These are phyloP conservation scores for Huntiella savannae DNA, from an alignment of 2,329 filamentous ascomycete genomes.

Conservation along the genomic window DNA sequence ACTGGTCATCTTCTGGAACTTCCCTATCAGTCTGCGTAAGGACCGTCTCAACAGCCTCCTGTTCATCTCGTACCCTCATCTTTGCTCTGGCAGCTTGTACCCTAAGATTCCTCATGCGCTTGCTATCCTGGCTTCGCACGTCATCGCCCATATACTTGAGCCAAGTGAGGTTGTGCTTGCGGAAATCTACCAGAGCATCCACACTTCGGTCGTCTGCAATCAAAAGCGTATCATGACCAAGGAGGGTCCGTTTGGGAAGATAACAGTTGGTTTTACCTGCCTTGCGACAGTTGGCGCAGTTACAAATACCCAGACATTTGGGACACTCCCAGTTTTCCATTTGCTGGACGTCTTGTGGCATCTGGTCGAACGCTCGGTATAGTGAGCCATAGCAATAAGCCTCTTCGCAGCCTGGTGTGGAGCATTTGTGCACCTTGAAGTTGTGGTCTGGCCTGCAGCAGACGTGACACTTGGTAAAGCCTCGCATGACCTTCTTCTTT, in stretches of 20 bases:
- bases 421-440: constrained; percentile 74
- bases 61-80: constrained; percentile 18
- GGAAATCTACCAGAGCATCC: constrained; percentile 79
- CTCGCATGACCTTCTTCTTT: constrained; percentile 16
- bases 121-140: constrained; percentile 35
- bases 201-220: constrained; percentile 83
- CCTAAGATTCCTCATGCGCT: constrained; percentile 36
- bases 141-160: constrained; percentile 42
- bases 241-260: constrained; percentile 65
- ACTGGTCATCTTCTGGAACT: not conserved
- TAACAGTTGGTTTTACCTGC: constrained; percentile 53
- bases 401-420: constrained; percentile 45
- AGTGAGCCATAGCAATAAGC: constrained; percentile 87
- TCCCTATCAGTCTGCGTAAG: not conserved
- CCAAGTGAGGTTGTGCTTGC: constrained; percentile 73
- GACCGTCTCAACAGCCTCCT: constrained; percentile 21
- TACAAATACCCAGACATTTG: constrained; percentile 69
- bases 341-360: constrained; percentile 68
- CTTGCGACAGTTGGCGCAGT: constrained; percentile 61
- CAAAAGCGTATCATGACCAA: constrained; percentile 79
- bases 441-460: constrained; percentile 62
- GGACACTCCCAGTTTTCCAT: constrained; percentile 75
- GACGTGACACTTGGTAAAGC: constrained; percentile 61
- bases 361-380: constrained; percentile 77
- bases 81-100: constrained; percentile 39